phyloP scores from a whole-genome alignment of 495 filamentous ascomycete species.

The Neurospora terricola region DNA sequence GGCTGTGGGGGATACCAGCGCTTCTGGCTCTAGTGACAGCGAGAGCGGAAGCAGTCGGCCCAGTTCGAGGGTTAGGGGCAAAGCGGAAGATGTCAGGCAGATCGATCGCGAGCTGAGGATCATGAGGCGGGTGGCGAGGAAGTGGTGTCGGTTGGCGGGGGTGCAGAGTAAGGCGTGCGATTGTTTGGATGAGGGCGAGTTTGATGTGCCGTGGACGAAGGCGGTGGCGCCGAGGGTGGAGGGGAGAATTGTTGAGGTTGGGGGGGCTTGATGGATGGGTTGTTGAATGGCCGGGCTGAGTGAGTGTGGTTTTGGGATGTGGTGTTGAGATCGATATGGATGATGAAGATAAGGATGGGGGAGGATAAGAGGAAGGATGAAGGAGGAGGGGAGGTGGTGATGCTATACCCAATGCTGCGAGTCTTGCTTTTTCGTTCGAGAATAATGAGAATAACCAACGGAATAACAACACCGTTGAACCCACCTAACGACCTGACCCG shows the following conservation, averaged over 20 bases:
- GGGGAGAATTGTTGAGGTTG: conserved; percentile 51
- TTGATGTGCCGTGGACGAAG: conserved; percentile 65
- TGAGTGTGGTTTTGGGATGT: not conserved
- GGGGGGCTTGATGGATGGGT: not conserved
- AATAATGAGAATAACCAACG: too few species aligned
- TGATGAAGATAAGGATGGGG: not conserved
- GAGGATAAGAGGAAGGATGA: not conserved
- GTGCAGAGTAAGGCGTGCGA: conserved; percentile 40
- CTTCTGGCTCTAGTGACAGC: not conserved
- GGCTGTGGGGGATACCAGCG: conserved; percentile 23
- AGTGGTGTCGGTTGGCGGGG: conserved; percentile 66
- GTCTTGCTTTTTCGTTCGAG: not conserved
- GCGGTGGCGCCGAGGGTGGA: conserved; percentile 68
- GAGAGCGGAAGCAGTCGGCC: not conserved
- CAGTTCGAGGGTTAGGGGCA: not conserved
- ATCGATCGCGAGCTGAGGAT: conserved; percentile 33
- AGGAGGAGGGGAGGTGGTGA: not conserved
- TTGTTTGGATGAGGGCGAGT: conserved; percentile 42
- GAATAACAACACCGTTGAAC: not conserved
- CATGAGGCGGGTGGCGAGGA: conserved; percentile 51
- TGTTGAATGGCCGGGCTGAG: too few species aligned
- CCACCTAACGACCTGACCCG: not conserved
- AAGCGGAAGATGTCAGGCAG: conserved; percentile 15
- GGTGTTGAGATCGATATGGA: not conserved
- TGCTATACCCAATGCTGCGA: not conserved